Percentiles rank a stretch among this genome's conserved stretches.
Evolutionary conservation across 768 basidiomycete genomes (phyloP).

Genomic region (Auricularia sp.): DNA sequence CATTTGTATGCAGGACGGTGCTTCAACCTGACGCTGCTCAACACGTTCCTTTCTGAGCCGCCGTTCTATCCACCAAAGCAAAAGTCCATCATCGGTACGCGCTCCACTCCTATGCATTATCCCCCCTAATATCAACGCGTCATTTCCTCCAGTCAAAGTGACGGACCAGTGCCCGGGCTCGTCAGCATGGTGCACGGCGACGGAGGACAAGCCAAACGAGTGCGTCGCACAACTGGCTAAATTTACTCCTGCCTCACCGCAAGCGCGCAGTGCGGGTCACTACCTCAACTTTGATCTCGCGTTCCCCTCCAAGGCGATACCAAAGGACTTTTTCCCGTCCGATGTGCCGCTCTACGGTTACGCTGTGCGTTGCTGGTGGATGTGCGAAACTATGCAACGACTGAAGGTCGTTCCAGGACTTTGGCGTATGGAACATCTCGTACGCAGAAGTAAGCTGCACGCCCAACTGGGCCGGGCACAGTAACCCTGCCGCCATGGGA

Average conservation of each 20-base stretch:
- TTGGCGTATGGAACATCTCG: slow-evolving; percentile 78
- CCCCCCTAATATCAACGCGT: neutral
- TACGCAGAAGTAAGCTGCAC: slow-evolving; percentile 58
- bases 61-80: slow-evolving; percentile 54
- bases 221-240: slow-evolving; percentile 24
- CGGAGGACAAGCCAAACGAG: slow-evolving; percentile 49
- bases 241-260: neutral
- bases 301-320: slow-evolving; percentile 62
- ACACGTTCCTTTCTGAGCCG: slow-evolving; percentile 54
- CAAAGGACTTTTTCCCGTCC: slow-evolving; percentile 65
- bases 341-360: slow-evolving; percentile 54
- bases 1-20: slow-evolving; percentile 39
- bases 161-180: slow-evolving; percentile 71
- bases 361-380: slow-evolving; percentile 15
- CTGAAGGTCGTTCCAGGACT: slow-evolving; percentile 39
- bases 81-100: slow-evolving; percentile 40
- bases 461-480: slow-evolving; percentile 52
- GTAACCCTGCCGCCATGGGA: slow-evolving; percentile 51
- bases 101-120: neutral
- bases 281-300: slow-evolving; percentile 78
- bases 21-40: slow-evolving; percentile 65
- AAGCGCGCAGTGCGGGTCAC: slow-evolving; percentile 42
- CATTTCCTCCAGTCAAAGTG: slow-evolving; percentile 41
- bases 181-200: slow-evolving; percentile 64
- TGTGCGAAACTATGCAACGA: too few relatives aligned